phyloP scores from a whole-genome alignment of 1,284 basidiomycete species.

The Singerocomus rubriflavus region DNA sequence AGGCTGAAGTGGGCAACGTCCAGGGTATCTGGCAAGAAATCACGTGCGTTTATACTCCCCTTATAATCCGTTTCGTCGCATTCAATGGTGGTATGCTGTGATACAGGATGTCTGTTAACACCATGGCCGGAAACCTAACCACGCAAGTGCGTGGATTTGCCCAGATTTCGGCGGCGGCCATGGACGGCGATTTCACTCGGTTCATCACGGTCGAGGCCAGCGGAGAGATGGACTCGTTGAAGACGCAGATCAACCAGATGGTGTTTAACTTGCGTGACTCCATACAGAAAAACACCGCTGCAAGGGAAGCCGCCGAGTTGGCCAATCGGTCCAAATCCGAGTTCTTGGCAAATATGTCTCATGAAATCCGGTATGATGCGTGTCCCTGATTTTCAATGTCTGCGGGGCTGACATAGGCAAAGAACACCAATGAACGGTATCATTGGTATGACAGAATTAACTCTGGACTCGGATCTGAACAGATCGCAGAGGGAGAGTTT shows the following conservation, averaged over 20 bases:
- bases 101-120: constrained; percentile 82
- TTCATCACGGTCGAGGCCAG: constrained; percentile 99
- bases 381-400: constrained; percentile 1
- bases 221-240: constrained; percentile 99
- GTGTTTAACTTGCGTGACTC: constrained; percentile 96
- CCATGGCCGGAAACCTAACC: constrained; percentile 95
- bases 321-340: constrained; percentile 97
- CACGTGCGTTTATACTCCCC: constrained; percentile 63
- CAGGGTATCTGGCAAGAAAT: constrained; percentile 99
- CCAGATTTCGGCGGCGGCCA: constrained; percentile 97
- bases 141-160: constrained; percentile 99
- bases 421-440: constrained; percentile 99
- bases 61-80: background rate
- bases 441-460: constrained; percentile 99
- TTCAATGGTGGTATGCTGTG: constrained; percentile 6
- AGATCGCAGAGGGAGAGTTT: constrained; percentile 92
- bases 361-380: constrained; percentile 78
- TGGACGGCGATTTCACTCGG: constrained; percentile 97
- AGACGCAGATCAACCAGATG: constrained; percentile 99
- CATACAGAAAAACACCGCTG: constrained; percentile 99
- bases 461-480: constrained; percentile 89
- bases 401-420: constrained; percentile 14
- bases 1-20: constrained; percentile 95
- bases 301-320: constrained; percentile 95
- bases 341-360: constrained; percentile 98